Conservation (phyloP, 768 basidiomycete species). For the Podaxis pistillaris region DNA sequence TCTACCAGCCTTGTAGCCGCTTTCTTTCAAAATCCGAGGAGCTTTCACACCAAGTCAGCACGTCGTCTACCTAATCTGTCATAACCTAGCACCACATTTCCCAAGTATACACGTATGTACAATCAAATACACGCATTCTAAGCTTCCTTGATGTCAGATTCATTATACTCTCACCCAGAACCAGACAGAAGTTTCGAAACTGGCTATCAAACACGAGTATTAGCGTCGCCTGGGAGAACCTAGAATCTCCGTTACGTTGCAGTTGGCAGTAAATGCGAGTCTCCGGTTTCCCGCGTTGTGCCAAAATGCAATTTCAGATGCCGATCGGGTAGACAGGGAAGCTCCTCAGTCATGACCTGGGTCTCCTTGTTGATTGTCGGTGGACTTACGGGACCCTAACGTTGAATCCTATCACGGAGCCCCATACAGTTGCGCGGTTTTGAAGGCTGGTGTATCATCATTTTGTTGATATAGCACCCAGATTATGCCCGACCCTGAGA, state of each 20-base stretch:
- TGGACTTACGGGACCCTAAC: conserved; percentile 2
- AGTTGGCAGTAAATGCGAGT: background rate
- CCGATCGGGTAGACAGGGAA: background rate
- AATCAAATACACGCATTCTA: background rate
- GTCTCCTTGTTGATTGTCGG: background rate
- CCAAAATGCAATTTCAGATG: background rate
- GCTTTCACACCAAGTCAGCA: background rate
- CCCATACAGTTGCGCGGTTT: background rate
- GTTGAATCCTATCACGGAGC: conserved; percentile 14
- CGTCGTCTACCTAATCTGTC: background rate
- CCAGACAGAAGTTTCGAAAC: background rate
- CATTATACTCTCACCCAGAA: background rate
- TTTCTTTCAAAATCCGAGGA: conserved; percentile 1
- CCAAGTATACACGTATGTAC: background rate
- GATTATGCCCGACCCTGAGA: background rate
- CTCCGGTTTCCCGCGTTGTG: background rate
- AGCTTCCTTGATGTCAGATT: background rate
- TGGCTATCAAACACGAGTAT: background rate
- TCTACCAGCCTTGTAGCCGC: background rate
- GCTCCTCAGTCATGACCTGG: background rate
- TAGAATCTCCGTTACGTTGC: background rate
- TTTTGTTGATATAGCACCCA: background rate
- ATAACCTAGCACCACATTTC: background rate
- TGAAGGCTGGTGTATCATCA: background rate
- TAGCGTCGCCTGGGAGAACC: background rate